These are phyloP conservation scores for Suillus lakei DNA, from an alignment of 768 basidiomycete species.

Conservation along the genomic window DNA sequence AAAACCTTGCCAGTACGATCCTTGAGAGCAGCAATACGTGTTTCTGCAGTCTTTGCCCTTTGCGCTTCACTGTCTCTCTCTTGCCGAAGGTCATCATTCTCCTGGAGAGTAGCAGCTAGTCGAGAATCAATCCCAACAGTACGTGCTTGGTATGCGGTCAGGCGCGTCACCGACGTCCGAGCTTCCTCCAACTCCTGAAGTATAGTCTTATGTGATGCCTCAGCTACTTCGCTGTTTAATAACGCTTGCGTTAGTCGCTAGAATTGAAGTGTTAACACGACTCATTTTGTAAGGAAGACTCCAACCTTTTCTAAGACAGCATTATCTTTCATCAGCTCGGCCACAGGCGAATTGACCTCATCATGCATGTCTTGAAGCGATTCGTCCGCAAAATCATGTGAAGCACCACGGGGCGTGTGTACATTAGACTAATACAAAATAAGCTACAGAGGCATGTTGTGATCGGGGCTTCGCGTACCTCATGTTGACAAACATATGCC, in stretches of 20 bases:
- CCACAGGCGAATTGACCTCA: conserved; percentile 40
- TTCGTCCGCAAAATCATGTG: conserved; percentile 17
- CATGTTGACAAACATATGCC: conserved; percentile 76
- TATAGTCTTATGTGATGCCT: conserved; percentile 76
- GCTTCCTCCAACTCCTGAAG: conserved; percentile 79
- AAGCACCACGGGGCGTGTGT: conserved; percentile 19
- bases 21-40: conserved; percentile 62
- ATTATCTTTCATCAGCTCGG: conserved; percentile 57
- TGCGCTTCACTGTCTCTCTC: conserved; percentile 76
- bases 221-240: conserved; percentile 81
- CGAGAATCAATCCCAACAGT: conserved; percentile 73
- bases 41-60: conserved; percentile 70
- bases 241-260: conserved; percentile 81
- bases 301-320: conserved; percentile 52
- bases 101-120: conserved; percentile 65
- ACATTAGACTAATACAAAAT: conserved; percentile 22
- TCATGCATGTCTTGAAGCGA: conserved; percentile 17
- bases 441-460: conserved; percentile 15
- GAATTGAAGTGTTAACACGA: conserved; percentile 1
- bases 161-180: conserved; percentile 63
- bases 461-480: conserved; percentile 47
- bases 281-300: not conserved
- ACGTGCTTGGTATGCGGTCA: conserved; percentile 72
- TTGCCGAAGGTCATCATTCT: conserved; percentile 84
- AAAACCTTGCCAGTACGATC: conserved; percentile 62